Evolutionary conservation across 208 protist genomes (phyloP).

Genomic region (Herpetomonas tarakana): DNA sequence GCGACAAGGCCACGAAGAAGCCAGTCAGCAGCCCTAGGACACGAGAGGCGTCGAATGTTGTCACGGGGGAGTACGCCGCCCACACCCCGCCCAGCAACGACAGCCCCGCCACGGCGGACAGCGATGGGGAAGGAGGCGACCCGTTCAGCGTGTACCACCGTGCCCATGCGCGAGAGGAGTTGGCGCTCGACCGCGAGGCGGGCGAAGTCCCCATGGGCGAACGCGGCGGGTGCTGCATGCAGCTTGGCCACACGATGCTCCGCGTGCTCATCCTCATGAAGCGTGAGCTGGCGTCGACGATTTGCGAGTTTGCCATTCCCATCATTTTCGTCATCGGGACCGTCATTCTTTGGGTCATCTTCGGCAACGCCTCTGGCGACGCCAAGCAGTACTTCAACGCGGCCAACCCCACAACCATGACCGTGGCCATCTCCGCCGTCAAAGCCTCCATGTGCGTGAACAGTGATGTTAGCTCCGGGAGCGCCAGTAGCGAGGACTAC

Average conservation of each 20-base stretch:
- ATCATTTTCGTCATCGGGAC: conserved; percentile 60
- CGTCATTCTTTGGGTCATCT: conserved; percentile 38
- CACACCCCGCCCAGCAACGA: no score
- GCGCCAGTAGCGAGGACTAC: no score
- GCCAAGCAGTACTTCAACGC: conserved; percentile 13
- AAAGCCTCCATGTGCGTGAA: conserved; percentile 16
- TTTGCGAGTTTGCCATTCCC: conserved; percentile 51
- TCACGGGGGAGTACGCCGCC: background rate
- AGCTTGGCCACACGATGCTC: conserved; percentile 50
- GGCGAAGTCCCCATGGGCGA: background rate
- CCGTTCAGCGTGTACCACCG: conserved; percentile 13
- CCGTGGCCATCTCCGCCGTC: background rate
- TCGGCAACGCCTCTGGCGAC: conserved; percentile 8
- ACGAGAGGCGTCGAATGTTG: background rate
- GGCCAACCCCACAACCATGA: conserved; percentile 6
- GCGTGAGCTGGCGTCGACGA: conserved; percentile 35
- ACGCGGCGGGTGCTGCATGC: conserved; percentile 23
- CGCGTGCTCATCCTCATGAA: conserved; percentile 42
- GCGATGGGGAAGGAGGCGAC: background rate
- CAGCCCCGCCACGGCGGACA: no score
- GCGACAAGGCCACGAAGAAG: no score
- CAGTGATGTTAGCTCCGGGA: background rate
- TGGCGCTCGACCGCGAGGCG: background rate
- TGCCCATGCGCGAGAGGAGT: background rate
- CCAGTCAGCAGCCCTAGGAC: no score